Base-by-base conservation (phyloP, 2,329 filamentous ascomycete genomes). In the Beauveria bassiana region DNA sequence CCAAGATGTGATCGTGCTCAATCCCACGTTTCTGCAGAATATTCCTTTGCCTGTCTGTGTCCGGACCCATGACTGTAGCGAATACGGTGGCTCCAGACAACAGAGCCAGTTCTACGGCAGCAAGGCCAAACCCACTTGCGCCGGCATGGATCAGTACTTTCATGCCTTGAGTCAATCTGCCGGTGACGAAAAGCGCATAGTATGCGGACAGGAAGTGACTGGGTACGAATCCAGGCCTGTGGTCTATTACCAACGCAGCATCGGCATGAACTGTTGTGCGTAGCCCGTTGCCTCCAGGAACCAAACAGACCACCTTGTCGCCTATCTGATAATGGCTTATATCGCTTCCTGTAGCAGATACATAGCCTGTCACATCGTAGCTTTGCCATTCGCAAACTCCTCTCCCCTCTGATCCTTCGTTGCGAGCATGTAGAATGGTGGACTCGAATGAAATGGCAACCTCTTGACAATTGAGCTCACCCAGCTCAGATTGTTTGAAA, bases 61-160 rank as follows among this genome's bases (percentile, higher is more conserved):
- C 62, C 10, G 67, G 57, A 0, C 70, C 74, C 47, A 69, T 59
- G 1, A 79, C 74, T 0, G 77, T 81, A 2, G 71, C 73, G 60
- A 78, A 79, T 2, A 84, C 66, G 2, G 74, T 70, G 9, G 73
- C 75, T 1, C 73, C 77, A 7, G 70, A 64, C 1, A 68, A 61
- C 50, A 66, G 69, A 26, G 77, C 76, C 3, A 82, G 64, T 12
- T 73, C 70, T 3, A 82, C 65, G 2, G 77, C 79, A 10, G 75
- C 76, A 43, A 78, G 71, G 1, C 80, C 79, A 22, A 76, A 70
- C 0, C 72, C 71, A 53, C 78, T 77, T 4, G 76, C 74, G 3
- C 74, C 80, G 10, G 73, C 72, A 57, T 80, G 77, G 20, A 83
- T 70, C 4, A 83, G 70, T 5, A 81, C 70, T 3, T 65, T 72